Base-by-base conservation (phyloP, 2,329 filamentous ascomycete species). In the Apiospora sp. region DNA sequence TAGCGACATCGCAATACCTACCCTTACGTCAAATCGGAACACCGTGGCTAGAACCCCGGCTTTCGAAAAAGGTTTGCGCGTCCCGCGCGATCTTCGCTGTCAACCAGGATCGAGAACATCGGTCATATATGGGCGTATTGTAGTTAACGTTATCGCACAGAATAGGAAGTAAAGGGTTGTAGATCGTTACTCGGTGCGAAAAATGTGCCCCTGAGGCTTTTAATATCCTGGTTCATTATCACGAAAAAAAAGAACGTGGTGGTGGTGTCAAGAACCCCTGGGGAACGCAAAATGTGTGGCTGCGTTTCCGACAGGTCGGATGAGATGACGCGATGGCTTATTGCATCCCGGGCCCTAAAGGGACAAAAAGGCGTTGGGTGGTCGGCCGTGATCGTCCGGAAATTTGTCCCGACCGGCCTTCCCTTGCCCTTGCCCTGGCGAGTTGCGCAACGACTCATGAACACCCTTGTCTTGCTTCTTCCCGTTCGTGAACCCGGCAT, bases 251-350 rank as follows among this genome's bases (percentile, higher is more conserved):
- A 10, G 58, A 41, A 34, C 13, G 30, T 41, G 22, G 58, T 37
- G 58, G 54, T 64, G 54, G 54, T 61, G 54, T 61, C 54, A 30
- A 34, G 54, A 61, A 49, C 46, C 54, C 58, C 34, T 41, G 34
- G 58, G 58, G 34, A 24, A 41, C n/a, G 8, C 4, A n/a, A n/a
- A 34, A 30, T 46, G 67, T 46, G 68, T 54, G 68, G 68, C 37
- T 43, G 48, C 19, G 37, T 41, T 58, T 58, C 68, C 68, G 68
- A 70, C 68, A 70, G 68, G 68, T 70, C 68, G 68, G 48, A 30
- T 27, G 19, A 58, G 34, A 58, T 70, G 68, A 70, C 68, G 68
- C 48, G 68, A 70, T 70, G 68, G 68, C 68, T 70, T 58, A 43
- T 48, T 24, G 34, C 43, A 51, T 58, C 48, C 46, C 68, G 34